Conservation (phyloP, 805 yeast species). For the Cyberlindnera maclurae region DNA sequence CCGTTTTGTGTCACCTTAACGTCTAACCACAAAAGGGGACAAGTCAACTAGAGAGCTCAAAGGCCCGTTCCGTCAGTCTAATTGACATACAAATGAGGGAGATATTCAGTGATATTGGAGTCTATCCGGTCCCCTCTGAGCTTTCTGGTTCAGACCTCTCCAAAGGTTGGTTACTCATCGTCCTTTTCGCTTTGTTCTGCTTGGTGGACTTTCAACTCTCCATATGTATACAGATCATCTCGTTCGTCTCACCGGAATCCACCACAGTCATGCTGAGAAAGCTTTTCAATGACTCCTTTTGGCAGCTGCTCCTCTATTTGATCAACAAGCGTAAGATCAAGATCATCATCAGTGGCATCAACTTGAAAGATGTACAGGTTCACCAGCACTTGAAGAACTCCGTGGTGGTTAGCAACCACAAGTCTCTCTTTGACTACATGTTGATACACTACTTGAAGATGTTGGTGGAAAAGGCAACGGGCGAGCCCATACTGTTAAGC, state of each 20-base stretch:
- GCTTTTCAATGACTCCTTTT: slow-evolving; percentile 9
- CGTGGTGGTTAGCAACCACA: slow-evolving; percentile 48
- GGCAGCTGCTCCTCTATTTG: slow-evolving; percentile 15
- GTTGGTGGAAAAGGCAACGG: slow-evolving; percentile 20
- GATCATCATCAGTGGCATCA: slow-evolving; percentile 22
- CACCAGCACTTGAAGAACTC: slow-evolving; percentile 28
- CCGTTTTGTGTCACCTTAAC: no score
- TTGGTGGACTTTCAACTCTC: slow-evolving; percentile 6
- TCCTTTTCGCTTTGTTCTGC: slow-evolving; percentile 7
- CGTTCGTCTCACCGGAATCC: slow-evolving; percentile 3
- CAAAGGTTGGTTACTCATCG: slow-evolving; percentile 18
- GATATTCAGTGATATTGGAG: slow-evolving; percentile 15
- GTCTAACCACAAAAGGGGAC: no score
- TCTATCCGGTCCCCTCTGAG: slow-evolving; percentile 17
- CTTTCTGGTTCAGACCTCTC: slow-evolving; percentile 11
- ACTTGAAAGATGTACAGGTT: slow-evolving; percentile 16
- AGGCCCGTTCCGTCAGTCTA: no score
- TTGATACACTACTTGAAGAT: slow-evolving; percentile 35
- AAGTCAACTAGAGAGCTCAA: no score
- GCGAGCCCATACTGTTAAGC: slow-evolving; percentile 26
- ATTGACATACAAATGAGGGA: slow-evolving; percentile 4
- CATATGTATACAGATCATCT: slow-evolving; percentile 3
- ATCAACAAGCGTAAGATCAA: slow-evolving; percentile 20
- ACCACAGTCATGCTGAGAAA: slow-evolving; percentile 1
- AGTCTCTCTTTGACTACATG: slow-evolving; percentile 59